Conservation (phyloP, 2,329 filamentous ascomycete genomes). For the Fusarium ramigenum region DNA sequence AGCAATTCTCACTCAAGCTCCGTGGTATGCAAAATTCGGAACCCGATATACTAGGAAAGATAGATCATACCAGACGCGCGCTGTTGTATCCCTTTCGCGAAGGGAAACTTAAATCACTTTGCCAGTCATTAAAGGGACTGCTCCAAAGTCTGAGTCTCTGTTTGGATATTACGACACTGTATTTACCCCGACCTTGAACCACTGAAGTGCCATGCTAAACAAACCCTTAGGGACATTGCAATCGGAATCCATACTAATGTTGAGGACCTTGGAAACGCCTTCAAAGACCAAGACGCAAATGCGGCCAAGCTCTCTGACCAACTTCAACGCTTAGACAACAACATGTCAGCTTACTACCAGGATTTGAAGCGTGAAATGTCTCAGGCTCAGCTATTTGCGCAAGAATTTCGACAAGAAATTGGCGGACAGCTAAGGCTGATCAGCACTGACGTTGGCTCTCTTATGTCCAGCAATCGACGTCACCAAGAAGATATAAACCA, state of each 20-base stretch:
- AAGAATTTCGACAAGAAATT: neutral
- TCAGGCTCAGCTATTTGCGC: fast-evolving
- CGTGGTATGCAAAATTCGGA: fast-evolving
- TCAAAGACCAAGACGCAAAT: fast-evolving
- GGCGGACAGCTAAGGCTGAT: neutral
- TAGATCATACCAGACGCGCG: fast-evolving
- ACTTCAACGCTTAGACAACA: fast-evolving
- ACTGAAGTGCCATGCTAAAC: fast-evolving
- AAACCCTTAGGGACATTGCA: fast-evolving
- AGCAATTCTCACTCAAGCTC: neutral
- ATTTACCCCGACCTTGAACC: too few relatives aligned
- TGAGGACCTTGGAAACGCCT: fast-evolving
- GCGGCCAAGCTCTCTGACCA: neutral
- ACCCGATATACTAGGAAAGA: neutral
- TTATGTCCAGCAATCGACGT: neutral
- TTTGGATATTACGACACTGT: fast-evolving
- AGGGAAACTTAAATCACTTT: neutral
- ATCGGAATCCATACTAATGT: neutral
- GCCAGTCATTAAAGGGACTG: fast-evolving
- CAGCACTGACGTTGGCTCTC: neutral
- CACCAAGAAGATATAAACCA: neutral
- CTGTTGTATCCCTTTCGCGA: fast-evolving
- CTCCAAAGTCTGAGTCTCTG: neutral
- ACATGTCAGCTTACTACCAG: fast-evolving
- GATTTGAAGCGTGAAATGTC: fast-evolving